These are phyloP conservation scores for Xerocomellus intermedius DNA, from an alignment of 768 basidiomycete genomes.

Conservation along the genomic window DNA sequence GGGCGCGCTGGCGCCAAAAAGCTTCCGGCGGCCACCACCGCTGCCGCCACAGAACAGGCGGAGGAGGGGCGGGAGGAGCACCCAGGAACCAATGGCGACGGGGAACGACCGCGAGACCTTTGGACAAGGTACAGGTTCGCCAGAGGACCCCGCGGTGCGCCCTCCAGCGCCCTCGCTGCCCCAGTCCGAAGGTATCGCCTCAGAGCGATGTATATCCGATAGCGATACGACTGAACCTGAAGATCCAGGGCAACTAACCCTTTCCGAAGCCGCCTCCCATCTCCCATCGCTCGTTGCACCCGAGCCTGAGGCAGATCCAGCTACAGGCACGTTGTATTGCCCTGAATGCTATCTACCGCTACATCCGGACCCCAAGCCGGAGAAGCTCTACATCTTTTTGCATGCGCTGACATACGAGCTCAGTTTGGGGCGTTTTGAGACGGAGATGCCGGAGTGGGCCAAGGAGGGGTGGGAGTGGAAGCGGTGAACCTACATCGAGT, in stretches of 20 bases:
- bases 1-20: constrained; percentile 46
- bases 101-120: background rate
- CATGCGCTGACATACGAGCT: constrained; percentile 88
- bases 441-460: constrained; percentile 90
- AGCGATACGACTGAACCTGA: background rate
- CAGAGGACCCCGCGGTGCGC: background rate
- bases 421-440: constrained; percentile 78
- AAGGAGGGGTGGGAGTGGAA: constrained; percentile 71
- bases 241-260: constrained; percentile 32
- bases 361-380: constrained; percentile 90
- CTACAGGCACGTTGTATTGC: constrained; percentile 65
- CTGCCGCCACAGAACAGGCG: constrained; percentile 61
- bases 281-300: constrained; percentile 23
- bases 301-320: constrained; percentile 34
- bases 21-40: constrained; percentile 29
- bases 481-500: background rate
- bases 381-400: constrained; percentile 91
- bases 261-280: constrained; percentile 49
- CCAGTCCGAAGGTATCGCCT: background rate
- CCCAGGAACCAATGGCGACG: constrained; percentile 8
- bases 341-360: constrained; percentile 89
- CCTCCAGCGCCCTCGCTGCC: background rate
- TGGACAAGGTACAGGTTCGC: background rate
- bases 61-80: constrained; percentile 49
- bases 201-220: background rate